Evolutionary conservation across 2,329 filamentous ascomycete species (phyloP), one percentile per base, ranked within the genome.

Genomic region (Keithomyces neogunnii): DNA sequence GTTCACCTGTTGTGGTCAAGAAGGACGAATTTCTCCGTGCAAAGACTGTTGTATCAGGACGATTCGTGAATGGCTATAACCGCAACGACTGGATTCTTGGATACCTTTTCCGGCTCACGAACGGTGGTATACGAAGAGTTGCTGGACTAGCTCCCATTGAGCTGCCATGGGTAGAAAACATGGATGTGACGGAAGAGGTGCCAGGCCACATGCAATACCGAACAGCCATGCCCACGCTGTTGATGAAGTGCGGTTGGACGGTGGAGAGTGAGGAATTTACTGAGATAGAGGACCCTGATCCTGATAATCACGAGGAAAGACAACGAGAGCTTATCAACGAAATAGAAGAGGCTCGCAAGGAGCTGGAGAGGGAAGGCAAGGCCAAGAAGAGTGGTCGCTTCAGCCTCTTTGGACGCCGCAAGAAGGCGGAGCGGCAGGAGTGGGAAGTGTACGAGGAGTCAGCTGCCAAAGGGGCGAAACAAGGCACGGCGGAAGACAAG

Each of bases 141-240:
- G 91, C 91, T 4, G 93, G 93, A 10, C 78, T 99, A 42, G 87
- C 82, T 1, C 76, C 86, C 1, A 78, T 97, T 3, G 81, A 92
- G 44, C 74, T 95, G n/a, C 83, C 85, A 0, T 89, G 86, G 13
- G 70, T 97, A 13, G 93, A 97, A 65, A 97, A 96, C 62, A 76
- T 95, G 56, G 84, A 97, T 63, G 86, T 95, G 40, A 95, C 91
- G 1, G 82, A 90, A 51, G 73, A 86, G 45, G 92, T 97, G 13
- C 82, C 85, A 31, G 92, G 93, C 1, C 93, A 99, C 65, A 97
- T 97, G 92, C 88, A 93, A 49, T 99, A 99, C 70, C 88, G 93
- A 66, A 81, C 82, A 30, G 88, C 90, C 38, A 97, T 99, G 86
- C 93, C 93, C 13, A 82, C 82, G 52, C 76, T 99, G 19, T 75